A percentile compares a stretch with the other conserved stretches of the same genome.
Evolutionary conservation across 345 rosid genomes (phyloP).

Genomic region (Heritiera littoralis): DNA sequence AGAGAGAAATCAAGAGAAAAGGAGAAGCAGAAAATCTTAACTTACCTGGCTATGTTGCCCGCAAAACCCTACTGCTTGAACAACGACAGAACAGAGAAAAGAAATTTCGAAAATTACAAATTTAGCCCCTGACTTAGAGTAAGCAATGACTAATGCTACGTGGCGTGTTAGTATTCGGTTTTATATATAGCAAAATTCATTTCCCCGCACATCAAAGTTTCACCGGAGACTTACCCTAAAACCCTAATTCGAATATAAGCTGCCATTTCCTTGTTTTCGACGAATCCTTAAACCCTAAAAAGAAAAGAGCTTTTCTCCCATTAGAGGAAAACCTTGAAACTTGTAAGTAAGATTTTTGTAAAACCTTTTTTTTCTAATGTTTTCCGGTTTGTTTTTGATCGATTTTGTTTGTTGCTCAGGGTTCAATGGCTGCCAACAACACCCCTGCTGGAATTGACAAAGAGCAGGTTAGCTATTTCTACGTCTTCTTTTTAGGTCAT

Average conservation of each 20-base stretch:
- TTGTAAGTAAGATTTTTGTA: not conserved
- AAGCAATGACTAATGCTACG: not conserved
- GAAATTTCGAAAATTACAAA: not conserved
- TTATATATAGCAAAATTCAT: too few relatives aligned
- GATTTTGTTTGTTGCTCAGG: conserved; percentile 23
- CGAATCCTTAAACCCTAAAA: conserved; percentile 11
- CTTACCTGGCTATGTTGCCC: not conserved
- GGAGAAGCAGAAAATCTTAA: not conserved
- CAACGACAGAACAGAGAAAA: not conserved
- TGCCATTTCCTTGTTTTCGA: not conserved
- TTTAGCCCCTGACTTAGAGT: not conserved
- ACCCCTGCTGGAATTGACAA: conserved; percentile 54
- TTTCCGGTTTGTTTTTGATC: not conserved
- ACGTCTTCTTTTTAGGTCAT: not conserved
- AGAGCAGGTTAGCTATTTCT: conserved; percentile 55
- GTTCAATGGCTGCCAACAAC: conserved; percentile 41
- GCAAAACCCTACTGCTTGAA: not conserved
- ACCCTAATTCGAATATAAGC: conserved; percentile 12
- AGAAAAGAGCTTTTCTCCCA: not conserved
- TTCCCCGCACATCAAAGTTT: not conserved
- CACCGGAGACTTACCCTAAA: conserved; percentile 16
- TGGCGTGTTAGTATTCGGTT: not conserved
- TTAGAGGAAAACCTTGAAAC: not conserved
- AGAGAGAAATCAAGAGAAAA: not conserved
- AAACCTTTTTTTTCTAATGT: not conserved